Percentiles rank a stretch among this genome's conserved stretches.
Evolutionary conservation across 164 flowering plant species (phyloP).

Genomic region (Vitis rotundifolia): DNA sequence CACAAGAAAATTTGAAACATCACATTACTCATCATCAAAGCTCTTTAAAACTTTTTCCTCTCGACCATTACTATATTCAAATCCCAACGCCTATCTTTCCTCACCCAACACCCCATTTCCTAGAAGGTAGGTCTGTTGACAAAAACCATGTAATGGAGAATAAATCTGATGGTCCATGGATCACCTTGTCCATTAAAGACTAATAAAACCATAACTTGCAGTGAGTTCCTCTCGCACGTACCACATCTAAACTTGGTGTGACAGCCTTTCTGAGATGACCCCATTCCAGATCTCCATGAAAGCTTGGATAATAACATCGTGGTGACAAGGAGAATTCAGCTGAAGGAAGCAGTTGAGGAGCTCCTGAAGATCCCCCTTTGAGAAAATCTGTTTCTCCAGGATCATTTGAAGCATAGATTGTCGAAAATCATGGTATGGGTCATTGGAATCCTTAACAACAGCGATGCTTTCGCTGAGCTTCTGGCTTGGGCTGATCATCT

Average conservation of each 20-base stretch:
- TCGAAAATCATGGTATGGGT: constrained; percentile 70
- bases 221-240: not conserved
- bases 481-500: constrained; percentile 17
- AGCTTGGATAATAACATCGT: constrained; percentile 50
- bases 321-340: constrained; percentile 61
- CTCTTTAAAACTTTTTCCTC: too few species aligned
- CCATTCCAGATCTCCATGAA: constrained; percentile 67
- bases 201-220: too few species aligned
- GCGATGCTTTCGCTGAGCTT: constrained; percentile 52
- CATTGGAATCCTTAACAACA: constrained; percentile 61
- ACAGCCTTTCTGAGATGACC: constrained; percentile 15
- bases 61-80: too few species aligned
- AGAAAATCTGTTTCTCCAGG: constrained; percentile 57
- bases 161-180: too few species aligned
- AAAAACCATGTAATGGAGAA: too few species aligned
- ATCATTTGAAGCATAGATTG: constrained; percentile 80
- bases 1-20: too few species aligned
- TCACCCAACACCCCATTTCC: too few species aligned
- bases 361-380: constrained; percentile 47
- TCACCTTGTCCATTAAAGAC: too few species aligned
- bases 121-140: too few species aligned
- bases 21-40: too few species aligned
- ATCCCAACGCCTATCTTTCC: too few species aligned
- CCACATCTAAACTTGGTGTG: not conserved
- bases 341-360: constrained; percentile 65